These are phyloP conservation scores for Skeletonema menzelii DNA, from an alignment of 108 stramenopile species.

Conservation along the genomic window DNA sequence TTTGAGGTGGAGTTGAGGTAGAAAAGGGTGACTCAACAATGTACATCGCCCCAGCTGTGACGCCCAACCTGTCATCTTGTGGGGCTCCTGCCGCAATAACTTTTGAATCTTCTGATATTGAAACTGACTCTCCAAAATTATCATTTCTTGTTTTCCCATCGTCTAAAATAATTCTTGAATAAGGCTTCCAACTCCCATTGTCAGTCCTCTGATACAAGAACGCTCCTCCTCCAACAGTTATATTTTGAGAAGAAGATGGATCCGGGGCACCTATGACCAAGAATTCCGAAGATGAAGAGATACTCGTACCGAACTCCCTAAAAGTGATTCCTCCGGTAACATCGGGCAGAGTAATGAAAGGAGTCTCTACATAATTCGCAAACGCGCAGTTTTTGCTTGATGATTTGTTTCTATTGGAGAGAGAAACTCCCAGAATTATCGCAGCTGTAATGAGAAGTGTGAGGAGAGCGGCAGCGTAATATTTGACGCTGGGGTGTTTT, in stretches of 20 bases:
- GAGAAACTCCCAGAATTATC: constrained; percentile 6
- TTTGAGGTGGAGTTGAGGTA: constrained; percentile 3
- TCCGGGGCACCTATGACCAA: constrained; percentile 28
- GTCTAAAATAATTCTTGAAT: constrained; percentile 19
- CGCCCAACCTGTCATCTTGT: constrained; percentile 20
- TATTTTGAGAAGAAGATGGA: constrained; percentile 5
- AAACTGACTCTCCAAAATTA: constrained; percentile 29
- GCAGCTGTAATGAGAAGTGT: constrained; percentile 13
- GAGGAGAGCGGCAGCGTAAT: constrained; percentile 12
- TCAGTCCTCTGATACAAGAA: constrained; percentile 19
- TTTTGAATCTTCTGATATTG: constrained; percentile 33
- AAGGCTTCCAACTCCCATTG: constrained; percentile 11
- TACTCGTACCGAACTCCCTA: constrained; percentile 25
- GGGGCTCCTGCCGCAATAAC: constrained; percentile 26
- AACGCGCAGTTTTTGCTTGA: constrained; percentile 3
- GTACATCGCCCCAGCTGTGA: constrained; percentile 31
- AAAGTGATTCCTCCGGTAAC: neutral
- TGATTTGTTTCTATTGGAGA: constrained; percentile 10
- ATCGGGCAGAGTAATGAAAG: neutral
- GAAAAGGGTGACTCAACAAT: constrained; percentile 29
- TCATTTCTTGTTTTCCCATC: constrained; percentile 21
- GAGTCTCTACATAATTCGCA: neutral
- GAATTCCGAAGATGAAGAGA: constrained; percentile 17
- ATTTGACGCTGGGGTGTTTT: constrained; percentile 11
- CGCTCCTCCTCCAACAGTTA: constrained; percentile 26